phyloP scores from a whole-genome alignment of 2,329 filamentous ascomycete species.

The Pseudopyricularia javanii region DNA sequence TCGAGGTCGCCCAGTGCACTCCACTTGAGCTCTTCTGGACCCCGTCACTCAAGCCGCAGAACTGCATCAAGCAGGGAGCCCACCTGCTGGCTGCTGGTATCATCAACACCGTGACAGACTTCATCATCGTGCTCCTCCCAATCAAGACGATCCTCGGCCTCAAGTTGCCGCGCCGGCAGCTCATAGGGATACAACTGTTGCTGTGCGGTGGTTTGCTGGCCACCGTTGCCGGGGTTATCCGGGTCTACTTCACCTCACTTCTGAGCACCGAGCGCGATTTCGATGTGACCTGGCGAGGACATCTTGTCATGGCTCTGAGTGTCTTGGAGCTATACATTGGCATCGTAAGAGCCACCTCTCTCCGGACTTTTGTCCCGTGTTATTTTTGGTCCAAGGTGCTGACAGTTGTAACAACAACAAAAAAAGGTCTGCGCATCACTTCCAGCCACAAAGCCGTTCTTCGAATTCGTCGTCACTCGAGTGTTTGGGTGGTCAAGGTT shows the following conservation, averaged over 20 bases:
- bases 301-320: slow-evolving; percentile 20
- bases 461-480: slow-evolving; percentile 21
- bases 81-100: slow-evolving; percentile 42
- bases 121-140: slow-evolving; percentile 39
- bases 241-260: slow-evolving; percentile 22
- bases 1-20: slow-evolving; percentile 25
- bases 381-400: neutral
- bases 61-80: slow-evolving; percentile 34
- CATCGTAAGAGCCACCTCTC: slow-evolving; percentile 18
- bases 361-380: neutral
- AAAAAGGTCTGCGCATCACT: slow-evolving; percentile 29
- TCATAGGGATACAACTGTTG: slow-evolving; percentile 29
- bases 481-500: slow-evolving; percentile 8
- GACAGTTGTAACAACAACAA: neutral
- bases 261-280: slow-evolving; percentile 12
- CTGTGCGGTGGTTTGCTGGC: slow-evolving; percentile 38
- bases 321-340: slow-evolving; percentile 28
- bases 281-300: slow-evolving; percentile 23
- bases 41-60: slow-evolving; percentile 15
- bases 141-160: slow-evolving; percentile 31
- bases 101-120: slow-evolving; percentile 47
- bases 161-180: slow-evolving; percentile 32
- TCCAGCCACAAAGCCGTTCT: slow-evolving; percentile 31
- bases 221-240: slow-evolving; percentile 21
- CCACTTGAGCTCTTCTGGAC: slow-evolving; percentile 26